Base-by-base conservation (phyloP, 768 basidiomycete species). In the Mycena kentingensis region DNA sequence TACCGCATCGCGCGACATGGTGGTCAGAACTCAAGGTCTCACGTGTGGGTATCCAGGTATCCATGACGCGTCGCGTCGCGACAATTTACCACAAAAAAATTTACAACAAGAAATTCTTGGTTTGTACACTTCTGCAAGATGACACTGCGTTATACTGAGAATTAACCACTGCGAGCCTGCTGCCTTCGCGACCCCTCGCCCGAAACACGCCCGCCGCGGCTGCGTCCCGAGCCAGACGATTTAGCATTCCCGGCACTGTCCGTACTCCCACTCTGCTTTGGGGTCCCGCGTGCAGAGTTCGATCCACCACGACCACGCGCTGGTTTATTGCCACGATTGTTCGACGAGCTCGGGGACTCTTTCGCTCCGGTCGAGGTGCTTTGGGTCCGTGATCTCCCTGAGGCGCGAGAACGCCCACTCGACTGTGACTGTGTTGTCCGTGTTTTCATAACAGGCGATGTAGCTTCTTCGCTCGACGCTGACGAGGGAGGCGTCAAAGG, bases 401-500 rank as follows among this genome's bases (percentile, higher is more conserved):
- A 37, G 3, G 42, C 49, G 24, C 18, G 15, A 38, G 46, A 48
- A 29, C 46, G 32, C 16, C 26, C 35, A 32, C 25, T 55, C 15
- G 58, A 51, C 44, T 45, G 44, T 4, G 54, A 60, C 5, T 47
- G 54, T 16, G 58, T n/a, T 26, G n/a, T n/a, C n/a, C 58, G 51
- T 51, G 46, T 41, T 52, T 18, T 18, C 50, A 53, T 21, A 49
- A 25, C 4, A 28, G 27, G 46, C 10, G 18, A 16, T 48, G 32
- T 42, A 22, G 34, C 21, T 32, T 49, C 50, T 42, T 52, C 42
- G 49, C 37, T 48, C 39, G 38, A 47, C 41, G 54, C 48, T 54
- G 58, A 60, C 43, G 55, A 31, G 3, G 58, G 54, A 12, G 58
- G 54, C 8, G 58, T 60, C 32, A 60, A 47, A 11, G 58, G 58